Percentiles rank a stretch among this genome's conserved stretches.
These are phyloP conservation scores for Aspergillus sp. DNA, from an alignment of 2,329 filamentous ascomycete species.

Conservation along the genomic window DNA sequence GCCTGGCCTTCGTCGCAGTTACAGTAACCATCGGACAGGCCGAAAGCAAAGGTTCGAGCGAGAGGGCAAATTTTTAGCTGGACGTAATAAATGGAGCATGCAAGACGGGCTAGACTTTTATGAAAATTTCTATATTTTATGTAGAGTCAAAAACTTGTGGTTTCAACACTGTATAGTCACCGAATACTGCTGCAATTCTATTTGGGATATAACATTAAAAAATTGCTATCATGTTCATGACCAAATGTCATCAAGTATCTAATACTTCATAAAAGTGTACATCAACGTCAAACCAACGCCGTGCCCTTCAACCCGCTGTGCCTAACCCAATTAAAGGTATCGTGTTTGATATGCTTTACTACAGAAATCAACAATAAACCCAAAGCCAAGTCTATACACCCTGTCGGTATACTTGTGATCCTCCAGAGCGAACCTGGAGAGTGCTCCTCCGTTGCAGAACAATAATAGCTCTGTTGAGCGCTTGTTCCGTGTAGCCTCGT, in stretches of 20 bases:
- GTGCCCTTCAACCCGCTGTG: conserved; percentile 20
- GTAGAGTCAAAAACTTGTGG: no score
- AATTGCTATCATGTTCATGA: background rate
- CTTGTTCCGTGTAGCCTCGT: conserved; percentile 85
- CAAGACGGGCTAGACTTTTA: no score
- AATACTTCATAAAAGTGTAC: background rate
- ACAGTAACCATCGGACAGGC: no score
- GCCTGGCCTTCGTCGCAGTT: no score
- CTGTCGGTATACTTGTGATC: conserved; percentile 50
- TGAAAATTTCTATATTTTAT: no score
- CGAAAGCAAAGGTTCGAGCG: no score
- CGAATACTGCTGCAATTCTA: no score
- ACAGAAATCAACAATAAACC: conserved; percentile 7
- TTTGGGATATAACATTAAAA: no score
- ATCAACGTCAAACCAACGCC: conserved; percentile 11
- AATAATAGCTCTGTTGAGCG: conserved; percentile 78
- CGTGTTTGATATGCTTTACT: conserved; percentile 11
- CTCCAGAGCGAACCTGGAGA: conserved; percentile 50
- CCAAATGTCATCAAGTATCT: background rate
- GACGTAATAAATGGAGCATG: no score
- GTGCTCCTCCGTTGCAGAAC: conserved; percentile 86
- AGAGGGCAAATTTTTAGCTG: no score
- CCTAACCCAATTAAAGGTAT: conserved; percentile 16
- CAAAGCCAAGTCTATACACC: conserved; percentile 34
- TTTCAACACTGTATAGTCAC: no score